Evolutionary conservation across 345 rosid species (phyloP), one percentile per base, ranked within the genome.

Genomic region (Euphorbia tirucalli): DNA sequence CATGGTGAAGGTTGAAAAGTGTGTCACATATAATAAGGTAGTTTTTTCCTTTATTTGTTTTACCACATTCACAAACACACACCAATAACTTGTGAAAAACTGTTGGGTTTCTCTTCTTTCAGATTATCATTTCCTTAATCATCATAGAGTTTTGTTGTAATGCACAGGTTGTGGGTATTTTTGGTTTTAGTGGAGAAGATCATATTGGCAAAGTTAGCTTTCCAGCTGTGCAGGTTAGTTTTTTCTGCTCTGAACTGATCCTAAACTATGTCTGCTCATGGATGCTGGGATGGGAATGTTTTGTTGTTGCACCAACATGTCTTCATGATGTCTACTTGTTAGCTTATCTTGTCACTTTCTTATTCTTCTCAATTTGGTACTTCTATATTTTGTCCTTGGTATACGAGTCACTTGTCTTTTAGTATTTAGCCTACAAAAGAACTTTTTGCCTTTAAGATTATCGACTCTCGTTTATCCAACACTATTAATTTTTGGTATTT

Each of bases 171-270:
- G 85, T 83, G 43, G 96, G 93, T 73, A 92, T 90, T 72, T 94
- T 94, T 84, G 99, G 97, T 74, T 95, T 95, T 78, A 78, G 80
- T 0, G 97, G 97, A 49, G 99, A 95, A 89, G 97, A 95, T 84
- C 90, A 86, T 79, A 92, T 92, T 37, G 99, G 93, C 59, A 95
- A 95, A 88, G 83, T 87, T 76, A 81, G 92, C 82, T 95, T 92
- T 82, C 99, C 99, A 15, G 91, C 97, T 15, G 92, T 92, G 31
- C 97, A 94, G 93, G 98, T 93, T 80, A 64, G 68, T 63, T 71
- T 27, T 61, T 75, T 28, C 39, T 54, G 19, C 71, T 68, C 27
- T 76, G 37, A 22, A 9, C 73, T 21, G 32, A 21, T 66, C 15
- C 16, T 60, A 43, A 30, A 16, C 11, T 21, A 54, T 50, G 22